These are phyloP conservation scores for Dendrothele bispora DNA, from an alignment of 768 basidiomycete genomes.

Conservation along the genomic window DNA sequence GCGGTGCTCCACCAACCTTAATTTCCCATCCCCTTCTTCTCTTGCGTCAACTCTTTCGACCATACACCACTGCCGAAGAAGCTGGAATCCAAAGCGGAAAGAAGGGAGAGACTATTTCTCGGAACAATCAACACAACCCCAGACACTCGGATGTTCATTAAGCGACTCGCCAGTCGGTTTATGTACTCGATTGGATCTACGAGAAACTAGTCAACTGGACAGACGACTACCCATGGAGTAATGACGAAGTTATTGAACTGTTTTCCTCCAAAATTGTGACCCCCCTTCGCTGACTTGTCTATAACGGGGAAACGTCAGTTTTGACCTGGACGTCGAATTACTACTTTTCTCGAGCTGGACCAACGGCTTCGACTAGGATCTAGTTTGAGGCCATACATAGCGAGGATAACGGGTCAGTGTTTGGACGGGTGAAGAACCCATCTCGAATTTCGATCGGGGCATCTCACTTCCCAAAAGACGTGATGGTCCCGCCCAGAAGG, in stretches of 20 bases:
- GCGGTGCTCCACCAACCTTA: background rate
- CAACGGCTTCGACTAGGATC: slow-evolving; percentile 17
- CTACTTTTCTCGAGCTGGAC: slow-evolving; percentile 28
- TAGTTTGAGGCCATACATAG: slow-evolving; percentile 15
- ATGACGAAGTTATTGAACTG: slow-evolving; percentile 48
- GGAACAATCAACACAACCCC: slow-evolving; percentile 31
- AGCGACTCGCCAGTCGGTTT: slow-evolving; percentile 44
- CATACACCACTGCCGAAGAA: slow-evolving; percentile 18
- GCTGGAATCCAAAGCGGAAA: slow-evolving; percentile 6
- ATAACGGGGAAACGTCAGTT: too few relatives aligned
- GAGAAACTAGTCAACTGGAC: slow-evolving; percentile 33
- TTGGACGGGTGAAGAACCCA: background rate
- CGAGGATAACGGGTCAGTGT: background rate
- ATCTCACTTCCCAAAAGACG: slow-evolving; percentile 3
- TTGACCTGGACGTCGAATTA: slow-evolving; percentile 29
- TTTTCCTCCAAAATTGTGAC: too few relatives aligned
- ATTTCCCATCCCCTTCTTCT: slow-evolving; percentile 11
- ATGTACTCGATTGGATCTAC: slow-evolving; percentile 36
- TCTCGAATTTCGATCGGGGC: background rate
- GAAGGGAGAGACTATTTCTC: slow-evolving; percentile 26
- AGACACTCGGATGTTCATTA: slow-evolving; percentile 37
- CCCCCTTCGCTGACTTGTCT: too few relatives aligned
- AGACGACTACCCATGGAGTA: slow-evolving; percentile 42
- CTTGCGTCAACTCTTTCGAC: slow-evolving; percentile 22
- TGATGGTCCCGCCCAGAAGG: slow-evolving; percentile 1